Conservation (phyloP, 2,329 filamentous ascomycete species). For the Pestalotiopsis sp. region DNA sequence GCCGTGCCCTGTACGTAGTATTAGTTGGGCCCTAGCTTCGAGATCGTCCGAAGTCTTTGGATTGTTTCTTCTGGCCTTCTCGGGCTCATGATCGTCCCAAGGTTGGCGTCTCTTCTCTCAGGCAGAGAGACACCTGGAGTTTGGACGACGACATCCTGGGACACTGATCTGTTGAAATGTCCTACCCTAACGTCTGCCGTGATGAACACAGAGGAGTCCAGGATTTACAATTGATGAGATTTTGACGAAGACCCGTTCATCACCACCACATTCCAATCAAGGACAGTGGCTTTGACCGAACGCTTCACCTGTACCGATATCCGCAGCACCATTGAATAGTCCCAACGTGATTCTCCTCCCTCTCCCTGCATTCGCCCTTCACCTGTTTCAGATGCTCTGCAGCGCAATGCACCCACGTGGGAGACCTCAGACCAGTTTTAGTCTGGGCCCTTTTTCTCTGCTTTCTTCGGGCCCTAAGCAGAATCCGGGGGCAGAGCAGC, state of each 20-base stretch:
- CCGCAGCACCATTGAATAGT: neutral
- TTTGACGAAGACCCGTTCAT: neutral
- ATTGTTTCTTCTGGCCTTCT: neutral
- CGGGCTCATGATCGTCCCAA: neutral
- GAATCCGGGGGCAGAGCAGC: neutral
- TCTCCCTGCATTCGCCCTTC: neutral
- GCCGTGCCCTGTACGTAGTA: neutral
- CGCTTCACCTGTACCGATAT: neutral
- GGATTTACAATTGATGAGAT: neutral
- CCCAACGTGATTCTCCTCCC: neutral
- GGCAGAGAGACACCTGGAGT: neutral
- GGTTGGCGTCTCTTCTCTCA: neutral
- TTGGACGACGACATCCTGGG: neutral
- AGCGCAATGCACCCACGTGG: conserved; percentile 1
- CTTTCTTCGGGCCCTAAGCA: neutral
- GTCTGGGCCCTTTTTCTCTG: neutral
- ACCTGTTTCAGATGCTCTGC: neutral
- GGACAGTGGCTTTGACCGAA: neutral
- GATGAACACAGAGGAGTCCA: neutral
- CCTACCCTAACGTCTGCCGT: no score
- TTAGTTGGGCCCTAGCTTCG: neutral
- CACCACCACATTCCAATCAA: neutral
- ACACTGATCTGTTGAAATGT: no score
- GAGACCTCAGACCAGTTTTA: neutral
- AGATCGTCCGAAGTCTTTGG: neutral